Evolutionary conservation across 2,329 filamentous ascomycete genomes (phyloP), one percentile per base, ranked within the genome.

Genomic region (Fusarium subglutinans): DNA sequence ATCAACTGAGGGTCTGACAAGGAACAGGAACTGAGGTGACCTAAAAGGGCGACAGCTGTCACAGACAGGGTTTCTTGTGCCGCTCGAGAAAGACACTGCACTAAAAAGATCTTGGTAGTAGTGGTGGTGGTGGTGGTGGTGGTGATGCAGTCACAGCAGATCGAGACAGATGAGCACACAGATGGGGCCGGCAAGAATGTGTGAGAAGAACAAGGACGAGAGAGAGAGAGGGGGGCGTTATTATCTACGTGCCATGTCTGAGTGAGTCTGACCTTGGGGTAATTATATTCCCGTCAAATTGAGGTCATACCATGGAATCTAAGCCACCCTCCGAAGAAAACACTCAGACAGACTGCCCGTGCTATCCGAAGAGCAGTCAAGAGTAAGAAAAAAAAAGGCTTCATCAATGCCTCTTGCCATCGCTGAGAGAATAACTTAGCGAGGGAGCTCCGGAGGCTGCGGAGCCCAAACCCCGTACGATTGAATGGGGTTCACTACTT

Each of bases 1-100:
- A 53, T 56, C 24, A 40, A 33, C 43, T 47, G 14, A 35, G 33
- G 28, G 48, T 66, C 53, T 45, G 61, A 54, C 62, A 55, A 63
- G 53, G 66, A 57, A 65, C 62, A 48, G 45, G 55, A 53, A 55
- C 37, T 57, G 59, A 62, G 43, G 47, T 62, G 53, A 48, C 70
- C 70, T 55, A 61, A 63, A 67, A 35, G 35, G 51, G 59, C 30
- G 38, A 66, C 54, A 50, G 35, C n/a, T 54, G 20, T 38, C 69
- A 51, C 47, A 66, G 65, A 63, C 70, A 71, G 58, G 66, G 68
- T 44, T 74, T 63, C 40, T 71, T 47, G 66, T 44, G 59, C 58
- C 70, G 71, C 71, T 74, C 45, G 38, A 53, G 33, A 15, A 20
- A 59, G 35, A 58, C 28, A 57, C 47, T 56, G 44, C 50, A 51